Conservation (phyloP, 345 rosid species). For the Eucalyptus paniculata region DNA sequence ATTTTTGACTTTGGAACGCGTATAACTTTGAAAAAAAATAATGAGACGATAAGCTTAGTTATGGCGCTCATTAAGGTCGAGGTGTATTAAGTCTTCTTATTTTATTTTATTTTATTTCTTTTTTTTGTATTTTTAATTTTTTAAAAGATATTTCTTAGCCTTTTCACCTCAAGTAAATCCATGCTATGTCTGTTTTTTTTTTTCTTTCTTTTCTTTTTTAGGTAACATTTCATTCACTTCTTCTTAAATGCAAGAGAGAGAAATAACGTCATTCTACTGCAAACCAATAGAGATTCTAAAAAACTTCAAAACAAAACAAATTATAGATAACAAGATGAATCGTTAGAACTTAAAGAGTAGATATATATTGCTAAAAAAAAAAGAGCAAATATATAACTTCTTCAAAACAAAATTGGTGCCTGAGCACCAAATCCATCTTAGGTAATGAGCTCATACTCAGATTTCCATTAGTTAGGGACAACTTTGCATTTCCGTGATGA, state of each 20-base stretch:
- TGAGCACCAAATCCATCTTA: rapidly evolving
- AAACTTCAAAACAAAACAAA: neutral
- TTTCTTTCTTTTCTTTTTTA: rapidly evolving
- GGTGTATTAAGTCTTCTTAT: neutral
- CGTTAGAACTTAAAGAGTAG: neutral
- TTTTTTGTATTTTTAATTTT: neutral
- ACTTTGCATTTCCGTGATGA: rapidly evolving
- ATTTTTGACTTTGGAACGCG: neutral
- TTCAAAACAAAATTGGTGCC: rapidly evolving
- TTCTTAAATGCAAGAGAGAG: neutral
- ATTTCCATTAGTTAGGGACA: rapidly evolving
- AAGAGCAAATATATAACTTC: rapidly evolving
- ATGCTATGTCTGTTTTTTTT: too few species aligned
- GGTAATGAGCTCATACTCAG: rapidly evolving
- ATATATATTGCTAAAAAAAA: too few species aligned
- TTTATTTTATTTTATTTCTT: neutral
- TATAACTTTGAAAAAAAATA: neutral
- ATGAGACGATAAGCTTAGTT: neutral
- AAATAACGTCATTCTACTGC: rapidly evolving
- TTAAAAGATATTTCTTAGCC: rapidly evolving
- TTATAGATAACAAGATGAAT: too few species aligned
- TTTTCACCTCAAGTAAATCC: neutral
- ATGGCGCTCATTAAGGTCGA: neutral
- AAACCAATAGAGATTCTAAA: neutral
- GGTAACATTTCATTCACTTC: rapidly evolving